Evolutionary conservation across 257 asterid genomes (phyloP).

Genomic region (Nicotiana tabacum): DNA sequence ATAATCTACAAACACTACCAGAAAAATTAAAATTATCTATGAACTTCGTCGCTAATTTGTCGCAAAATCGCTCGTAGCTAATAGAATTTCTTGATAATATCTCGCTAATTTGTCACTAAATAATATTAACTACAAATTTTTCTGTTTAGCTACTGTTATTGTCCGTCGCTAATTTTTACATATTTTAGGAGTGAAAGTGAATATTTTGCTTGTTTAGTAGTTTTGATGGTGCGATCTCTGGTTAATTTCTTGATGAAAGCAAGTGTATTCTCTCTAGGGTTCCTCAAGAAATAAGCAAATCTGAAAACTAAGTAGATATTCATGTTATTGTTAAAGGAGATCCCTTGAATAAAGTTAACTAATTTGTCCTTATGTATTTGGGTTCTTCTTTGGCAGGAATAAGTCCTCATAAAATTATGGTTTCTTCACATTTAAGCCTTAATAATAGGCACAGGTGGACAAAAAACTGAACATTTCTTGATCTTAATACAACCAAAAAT

Average conservation of each 20-base stretch:
- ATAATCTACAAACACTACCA: neutral
- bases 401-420: slow-evolving; percentile 3
- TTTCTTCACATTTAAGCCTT: slow-evolving; percentile 19
- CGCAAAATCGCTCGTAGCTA: too few relatives aligned
- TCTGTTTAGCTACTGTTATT: too few relatives aligned
- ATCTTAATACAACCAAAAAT: slow-evolving; percentile 18
- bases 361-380: slow-evolving; percentile 41
- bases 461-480: slow-evolving; percentile 18
- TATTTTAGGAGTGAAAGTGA: neutral
- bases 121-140: too few relatives aligned
- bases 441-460: slow-evolving; percentile 9
- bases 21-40: too few relatives aligned
- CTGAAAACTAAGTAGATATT: slow-evolving; percentile 20
- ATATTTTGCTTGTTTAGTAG: slow-evolving; percentile 11
- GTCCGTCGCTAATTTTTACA: too few relatives aligned
- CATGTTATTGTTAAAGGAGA: slow-evolving; percentile 26
- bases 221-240: slow-evolving; percentile 21
- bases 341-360: slow-evolving; percentile 14
- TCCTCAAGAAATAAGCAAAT: slow-evolving; percentile 16
- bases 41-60: too few relatives aligned
- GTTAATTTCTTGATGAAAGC: slow-evolving; percentile 12
- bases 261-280: neutral
- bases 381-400: slow-evolving; percentile 19
- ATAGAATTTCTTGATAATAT: too few relatives aligned
- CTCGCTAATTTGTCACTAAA: too few relatives aligned